A percentile compares a stretch with the other conserved stretches of the same genome.
Conservation (phyloP, 148 eudicot species). For the Fallopia convolvulus region DNA sequence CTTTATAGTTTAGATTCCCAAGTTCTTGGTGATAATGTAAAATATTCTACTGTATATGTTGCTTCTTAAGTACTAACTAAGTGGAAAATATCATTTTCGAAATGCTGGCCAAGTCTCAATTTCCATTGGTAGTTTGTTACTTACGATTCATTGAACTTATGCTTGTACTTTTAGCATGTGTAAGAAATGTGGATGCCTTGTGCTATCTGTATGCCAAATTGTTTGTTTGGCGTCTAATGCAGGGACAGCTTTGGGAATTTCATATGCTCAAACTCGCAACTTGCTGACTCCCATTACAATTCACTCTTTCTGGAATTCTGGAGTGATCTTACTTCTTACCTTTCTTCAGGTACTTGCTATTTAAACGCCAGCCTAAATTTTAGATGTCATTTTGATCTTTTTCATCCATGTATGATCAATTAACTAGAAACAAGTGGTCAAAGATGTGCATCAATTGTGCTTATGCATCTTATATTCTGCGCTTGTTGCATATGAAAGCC, state of each 20-base stretch:
- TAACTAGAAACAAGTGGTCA: neutral
- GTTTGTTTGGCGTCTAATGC: neutral
- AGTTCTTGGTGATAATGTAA: neutral
- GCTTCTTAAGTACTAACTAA: neutral
- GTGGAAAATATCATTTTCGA: neutral
- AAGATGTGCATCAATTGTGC: neutral
- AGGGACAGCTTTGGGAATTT: conserved; percentile 84
- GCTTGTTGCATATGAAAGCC: neutral
- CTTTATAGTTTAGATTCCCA: neutral
- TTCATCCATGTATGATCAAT: neutral
- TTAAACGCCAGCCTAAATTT: neutral
- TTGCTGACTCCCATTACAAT: conserved; percentile 82
- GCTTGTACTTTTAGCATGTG: neutral
- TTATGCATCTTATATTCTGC: neutral
- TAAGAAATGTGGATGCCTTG: neutral
- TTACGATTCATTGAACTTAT: neutral
- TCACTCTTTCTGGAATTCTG: conserved; percentile 94
- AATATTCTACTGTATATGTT: neutral
- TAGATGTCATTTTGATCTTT: neutral
- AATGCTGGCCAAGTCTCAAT: neutral
- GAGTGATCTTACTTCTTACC: conserved; percentile 84
- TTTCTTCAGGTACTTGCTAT: conserved; percentile 69
- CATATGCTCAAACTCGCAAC: conserved; percentile 97
- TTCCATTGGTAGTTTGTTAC: neutral
- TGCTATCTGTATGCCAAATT: neutral